A percentile compares a stretch with the other conserved stretches of the same genome.
These are phyloP conservation scores for Carex scoparia DNA, from an alignment of 176 grass and related monocot species.

Conservation along the genomic window DNA sequence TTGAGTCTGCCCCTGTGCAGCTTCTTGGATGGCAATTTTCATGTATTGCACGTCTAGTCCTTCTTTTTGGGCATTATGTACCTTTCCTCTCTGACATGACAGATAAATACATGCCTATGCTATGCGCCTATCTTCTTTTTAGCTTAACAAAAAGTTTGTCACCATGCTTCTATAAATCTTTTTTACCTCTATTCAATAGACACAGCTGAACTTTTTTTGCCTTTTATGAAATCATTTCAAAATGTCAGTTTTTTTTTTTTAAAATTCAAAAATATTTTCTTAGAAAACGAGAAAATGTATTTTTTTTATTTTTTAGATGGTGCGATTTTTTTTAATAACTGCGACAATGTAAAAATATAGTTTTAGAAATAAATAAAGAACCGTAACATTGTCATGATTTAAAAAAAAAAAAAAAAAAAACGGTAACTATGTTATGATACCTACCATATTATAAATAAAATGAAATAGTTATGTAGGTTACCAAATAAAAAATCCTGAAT, in stretches of 20 bases:
- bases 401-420: too few relatives aligned
- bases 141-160: neutral
- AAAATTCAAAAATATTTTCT: too few relatives aligned
- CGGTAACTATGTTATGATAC: too few relatives aligned
- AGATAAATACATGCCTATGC: neutral
- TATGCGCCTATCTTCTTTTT: neutral
- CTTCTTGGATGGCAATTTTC: neutral
- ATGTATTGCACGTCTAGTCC: neutral
- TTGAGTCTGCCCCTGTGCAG: neutral
- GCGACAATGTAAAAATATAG: too few relatives aligned
- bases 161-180: neutral
- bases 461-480: neutral
- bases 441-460: neutral
- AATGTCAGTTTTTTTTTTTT: neutral
- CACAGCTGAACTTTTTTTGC: neutral
- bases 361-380: too few relatives aligned
- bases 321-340: too few relatives aligned
- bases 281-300: too few relatives aligned
- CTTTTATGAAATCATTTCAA: neutral
- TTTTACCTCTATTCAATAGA: neutral
- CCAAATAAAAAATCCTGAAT: neutral
- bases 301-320: too few relatives aligned
- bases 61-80: neutral
- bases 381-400: too few relatives aligned
- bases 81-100: slow-evolving; percentile 8